Conservation (phyloP, 2,329 filamentous ascomycete genomes). For the Paraphaeosphaeria minitans region DNA sequence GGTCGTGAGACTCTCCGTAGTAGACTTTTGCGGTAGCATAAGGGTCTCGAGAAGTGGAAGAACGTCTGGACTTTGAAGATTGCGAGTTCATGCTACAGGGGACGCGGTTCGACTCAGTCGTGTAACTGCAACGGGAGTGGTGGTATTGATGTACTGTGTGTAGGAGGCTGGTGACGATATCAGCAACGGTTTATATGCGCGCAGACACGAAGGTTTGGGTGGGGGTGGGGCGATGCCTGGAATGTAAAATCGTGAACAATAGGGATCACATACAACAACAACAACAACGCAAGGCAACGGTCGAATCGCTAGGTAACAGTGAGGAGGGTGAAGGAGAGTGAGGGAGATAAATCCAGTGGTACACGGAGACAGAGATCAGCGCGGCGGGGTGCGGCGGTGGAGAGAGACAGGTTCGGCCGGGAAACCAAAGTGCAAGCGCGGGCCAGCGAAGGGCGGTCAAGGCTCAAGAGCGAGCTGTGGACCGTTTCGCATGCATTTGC, state of each 20-base stretch:
- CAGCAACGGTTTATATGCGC: conserved; percentile 5
- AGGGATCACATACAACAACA: background rate
- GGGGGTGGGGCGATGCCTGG: conserved; percentile 13
- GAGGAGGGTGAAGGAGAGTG: background rate
- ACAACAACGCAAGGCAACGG: background rate
- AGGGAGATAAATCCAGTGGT: background rate
- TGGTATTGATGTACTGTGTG: background rate
- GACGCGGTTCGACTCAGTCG: conserved; percentile 12
- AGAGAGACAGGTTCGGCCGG: conserved; percentile 6
- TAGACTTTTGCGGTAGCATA: conserved; percentile 64
- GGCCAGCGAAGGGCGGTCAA: conserved; percentile 15
- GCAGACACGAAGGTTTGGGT: background rate
- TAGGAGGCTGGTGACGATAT: conserved; percentile 16
- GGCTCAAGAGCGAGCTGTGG: conserved; percentile 13
- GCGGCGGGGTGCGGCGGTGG: conserved; percentile 8
- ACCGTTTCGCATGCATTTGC: background rate
- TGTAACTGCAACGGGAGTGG: conserved; percentile 11
- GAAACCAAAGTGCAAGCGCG: conserved; percentile 2
- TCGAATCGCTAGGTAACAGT: background rate
- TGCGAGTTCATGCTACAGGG: conserved; percentile 50
- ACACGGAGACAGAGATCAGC: background rate
- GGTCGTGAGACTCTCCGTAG: conserved; percentile 59
- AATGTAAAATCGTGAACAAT: background rate
- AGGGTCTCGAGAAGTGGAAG: conserved; percentile 57
- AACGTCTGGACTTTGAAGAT: conserved; percentile 43